Evolutionary conservation across 2,329 filamentous ascomycete species (phyloP).

Genomic region (Aspergillus quadricinctus): DNA sequence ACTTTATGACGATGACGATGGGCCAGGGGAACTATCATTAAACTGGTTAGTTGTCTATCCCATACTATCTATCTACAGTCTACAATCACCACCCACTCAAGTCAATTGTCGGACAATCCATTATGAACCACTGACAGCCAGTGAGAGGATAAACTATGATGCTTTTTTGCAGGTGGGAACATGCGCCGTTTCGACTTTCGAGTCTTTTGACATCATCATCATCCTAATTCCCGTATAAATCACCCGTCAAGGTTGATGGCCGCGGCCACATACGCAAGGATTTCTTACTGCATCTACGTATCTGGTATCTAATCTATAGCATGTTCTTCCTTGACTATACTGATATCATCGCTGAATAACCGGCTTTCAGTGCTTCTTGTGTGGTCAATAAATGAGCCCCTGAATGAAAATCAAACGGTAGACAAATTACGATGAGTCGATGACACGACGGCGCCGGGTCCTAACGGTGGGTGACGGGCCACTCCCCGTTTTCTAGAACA

Average conservation of each 20-base stretch:
- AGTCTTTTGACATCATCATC: neutral
- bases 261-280: neutral
- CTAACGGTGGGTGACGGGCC: neutral
- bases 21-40: neutral
- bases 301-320: too few species aligned
- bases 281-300: neutral
- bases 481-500: neutral
- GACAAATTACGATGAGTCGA: neutral
- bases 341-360: neutral
- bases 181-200: slow-evolving; percentile 12
- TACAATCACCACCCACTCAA: neutral
- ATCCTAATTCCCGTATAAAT: neutral
- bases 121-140: neutral
- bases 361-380: neutral
- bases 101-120: neutral
- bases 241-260: too few species aligned
- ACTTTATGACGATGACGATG: neutral
- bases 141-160: neutral
- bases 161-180: slow-evolving; percentile 4
- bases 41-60: neutral
- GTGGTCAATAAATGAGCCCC: slow-evolving; percentile 1
- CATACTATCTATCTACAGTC: too few species aligned
- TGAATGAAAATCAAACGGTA: slow-evolving; percentile 8
- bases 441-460: neutral
- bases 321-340: neutral